These are phyloP conservation scores for Rhizomucor pusillus DNA, from an alignment of 371 early-diverging fungal species.

Conservation along the genomic window DNA sequence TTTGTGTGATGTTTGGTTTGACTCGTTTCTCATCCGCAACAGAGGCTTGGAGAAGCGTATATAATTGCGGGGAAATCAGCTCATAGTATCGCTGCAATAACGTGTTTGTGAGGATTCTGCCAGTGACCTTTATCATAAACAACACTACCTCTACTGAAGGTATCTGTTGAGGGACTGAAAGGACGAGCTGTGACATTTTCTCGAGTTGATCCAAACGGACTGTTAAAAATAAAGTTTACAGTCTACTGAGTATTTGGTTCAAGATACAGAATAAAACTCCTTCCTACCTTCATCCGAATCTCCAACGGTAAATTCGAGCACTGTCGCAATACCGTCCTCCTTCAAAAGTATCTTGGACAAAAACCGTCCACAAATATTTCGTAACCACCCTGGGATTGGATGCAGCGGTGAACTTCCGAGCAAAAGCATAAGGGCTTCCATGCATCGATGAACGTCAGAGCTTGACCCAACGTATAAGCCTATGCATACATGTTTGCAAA, in stretches of 20 bases:
- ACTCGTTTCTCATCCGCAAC: slow-evolving; percentile 6
- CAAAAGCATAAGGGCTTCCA: slow-evolving; percentile 64
- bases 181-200: slow-evolving; percentile 58
- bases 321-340: slow-evolving; percentile 60
- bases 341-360: slow-evolving; percentile 61
- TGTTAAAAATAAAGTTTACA: slow-evolving; percentile 19
- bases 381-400: slow-evolving; percentile 62
- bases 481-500: not conserved
- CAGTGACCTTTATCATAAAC: not conserved
- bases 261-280: no score
- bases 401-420: slow-evolving; percentile 55
- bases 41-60: slow-evolving; percentile 25
- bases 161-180: slow-evolving; percentile 65
- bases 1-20: slow-evolving; percentile 17
- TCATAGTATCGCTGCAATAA: slow-evolving; percentile 60
- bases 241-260: no score
- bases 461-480: not conserved
- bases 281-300: slow-evolving; percentile 40
- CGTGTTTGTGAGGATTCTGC: no score
- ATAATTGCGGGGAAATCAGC: slow-evolving; percentile 55
- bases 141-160: slow-evolving; percentile 48
- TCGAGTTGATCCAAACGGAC: slow-evolving; percentile 61
- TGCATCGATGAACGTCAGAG: slow-evolving; percentile 51
- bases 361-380: slow-evolving; percentile 61
- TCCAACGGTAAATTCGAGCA: slow-evolving; percentile 64